phyloP scores from a whole-genome alignment of 768 basidiomycete species.

The Cantharellus cinnabarinus region DNA sequence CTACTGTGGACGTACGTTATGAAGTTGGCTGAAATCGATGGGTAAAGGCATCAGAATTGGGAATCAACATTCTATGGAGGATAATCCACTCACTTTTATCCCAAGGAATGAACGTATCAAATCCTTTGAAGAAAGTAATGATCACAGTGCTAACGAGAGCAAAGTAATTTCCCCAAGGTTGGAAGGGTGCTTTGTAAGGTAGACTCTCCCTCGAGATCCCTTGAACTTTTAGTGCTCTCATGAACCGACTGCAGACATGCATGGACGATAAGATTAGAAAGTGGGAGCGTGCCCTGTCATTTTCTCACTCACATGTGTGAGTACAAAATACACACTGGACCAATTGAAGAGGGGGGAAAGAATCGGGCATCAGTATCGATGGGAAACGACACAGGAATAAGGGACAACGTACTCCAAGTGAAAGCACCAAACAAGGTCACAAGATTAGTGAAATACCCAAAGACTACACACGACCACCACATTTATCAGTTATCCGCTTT shows the following conservation, averaged over 20 bases:
- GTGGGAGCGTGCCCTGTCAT: not conserved
- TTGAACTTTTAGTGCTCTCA: conserved; percentile 26
- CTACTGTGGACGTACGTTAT: conserved; percentile 22
- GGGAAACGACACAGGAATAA: not conserved
- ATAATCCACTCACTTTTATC: conserved; percentile 8
- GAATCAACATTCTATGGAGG: not conserved
- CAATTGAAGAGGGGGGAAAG: too few relatives aligned
- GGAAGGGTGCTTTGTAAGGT: conserved; percentile 21
- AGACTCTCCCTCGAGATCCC: conserved; percentile 24
- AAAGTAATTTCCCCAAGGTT: conserved; percentile 13
- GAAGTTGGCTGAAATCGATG: conserved; percentile 26
- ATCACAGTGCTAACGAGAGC: conserved; percentile 13
- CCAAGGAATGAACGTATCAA: conserved; percentile 26
- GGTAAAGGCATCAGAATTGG: not conserved
- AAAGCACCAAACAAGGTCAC: conserved; percentile 24
- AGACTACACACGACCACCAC: conserved; percentile 8
- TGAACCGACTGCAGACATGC: conserved; percentile 25
- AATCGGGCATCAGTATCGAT: not conserved
- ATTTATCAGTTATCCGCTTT: too few relatives aligned
- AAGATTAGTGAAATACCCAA: conserved; percentile 23
- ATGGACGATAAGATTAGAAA: not conserved
- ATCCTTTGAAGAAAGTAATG: conserved; percentile 14
- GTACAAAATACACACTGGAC: conserved; percentile 26
- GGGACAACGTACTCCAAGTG: conserved; percentile 14
- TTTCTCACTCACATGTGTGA: conserved; percentile 32